Base-by-base conservation (phyloP, 257 asterid genomes). In the Nicotiana attenuata region DNA sequence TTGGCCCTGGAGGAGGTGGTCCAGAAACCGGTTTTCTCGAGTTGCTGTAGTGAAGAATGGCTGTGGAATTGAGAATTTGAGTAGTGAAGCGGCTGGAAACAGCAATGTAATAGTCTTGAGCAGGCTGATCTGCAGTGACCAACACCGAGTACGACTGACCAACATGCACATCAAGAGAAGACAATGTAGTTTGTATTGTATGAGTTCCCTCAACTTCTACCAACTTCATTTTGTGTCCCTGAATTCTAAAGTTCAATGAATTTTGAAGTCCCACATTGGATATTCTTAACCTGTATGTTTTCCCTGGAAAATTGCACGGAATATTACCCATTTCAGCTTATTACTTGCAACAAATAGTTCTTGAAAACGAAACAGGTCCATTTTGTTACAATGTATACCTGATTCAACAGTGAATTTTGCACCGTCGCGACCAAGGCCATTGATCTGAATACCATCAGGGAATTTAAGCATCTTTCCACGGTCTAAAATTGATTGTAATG, bases 181-280 rank as follows among this genome's bases (percentile, higher is more conserved):
- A 66, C 28, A 87, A 16, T 31, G 71, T 67, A 82, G 83, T 90
- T 81, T 93, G 93, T 26, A 92, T 24, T 0, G 94, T 90, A 88
- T 93, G 97, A 0, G 97, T 87, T 26, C 97, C 97, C 59, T 92
- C 97, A 1, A 90, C 95, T 80, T 93, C 97, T 10, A 93, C 91
- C 24, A 93, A 84, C 87, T 83, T 88, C 97, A 93, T 89, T 7
- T 16, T 50, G 82, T 93, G 97, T 7, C 91, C 95, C 78, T 92
- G 90, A 64, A 93, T 90, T 6, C 94, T 80, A 57, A 93, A 89
- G 82, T 91, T 93, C 0, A 92, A 83, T 0, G 94, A 61, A 26
- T 77, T 86, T 45, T 84, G 78, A 7, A 93, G 83, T 19, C 97
- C 97, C 0, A 93, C 92, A 38, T 93, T 93, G 15, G 92, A 90